Base-by-base conservation (phyloP, 768 basidiomycete genomes). In the Russula dissimulans region DNA sequence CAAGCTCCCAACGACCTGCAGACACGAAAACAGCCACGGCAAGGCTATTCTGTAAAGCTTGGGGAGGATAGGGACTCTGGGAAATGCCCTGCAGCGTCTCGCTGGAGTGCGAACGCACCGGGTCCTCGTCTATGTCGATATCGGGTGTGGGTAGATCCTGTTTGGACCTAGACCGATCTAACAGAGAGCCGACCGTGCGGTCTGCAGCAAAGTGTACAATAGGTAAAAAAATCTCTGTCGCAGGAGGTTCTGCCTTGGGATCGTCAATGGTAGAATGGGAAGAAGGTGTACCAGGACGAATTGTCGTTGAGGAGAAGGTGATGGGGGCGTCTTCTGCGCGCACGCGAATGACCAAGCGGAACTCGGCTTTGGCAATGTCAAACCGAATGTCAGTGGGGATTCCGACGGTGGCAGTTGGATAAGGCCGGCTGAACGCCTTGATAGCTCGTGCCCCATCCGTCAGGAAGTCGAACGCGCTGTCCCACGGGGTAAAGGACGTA, bases 211-310 rank as follows among this genome's bases (percentile, higher is more conserved):
- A 99, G 70, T 99, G 97, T 18, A 95, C 85, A 51, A 92, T 77
- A 5, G 97, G 97, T 1, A 98, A 71, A 70, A 81, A 99, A 22
- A 98, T 85, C 77, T 97, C 97, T 18, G 93, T 97, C n/a, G 85
- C 79, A 1, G 58, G 59, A 3, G 82, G 73, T 32, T 69, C 70
- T 17, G 76, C 75, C 2, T 71, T 69, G 6, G 52, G 56, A 14
- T 68, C 68, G 15, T 63, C 63, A 1, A 60, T 54, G 0, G 63
- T 73, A 9, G 52, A 59, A 11, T 63, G 55, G 3, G 65, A 60
- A 7, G 68, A 64, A 3, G 68, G 63, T 5, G 49, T 55, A 61
- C 51, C 31, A 59, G 67, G 45, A 29, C 56, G 58, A 6, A 39
- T 45, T 3, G 41, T 31, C 34, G 61, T 56, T 29, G 61, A 60